Evolutionary conservation across 352 stramenopile genomes (phyloP), one percentile per base, ranked within the genome.

Genomic region (Pelagophyceae sp.): DNA sequence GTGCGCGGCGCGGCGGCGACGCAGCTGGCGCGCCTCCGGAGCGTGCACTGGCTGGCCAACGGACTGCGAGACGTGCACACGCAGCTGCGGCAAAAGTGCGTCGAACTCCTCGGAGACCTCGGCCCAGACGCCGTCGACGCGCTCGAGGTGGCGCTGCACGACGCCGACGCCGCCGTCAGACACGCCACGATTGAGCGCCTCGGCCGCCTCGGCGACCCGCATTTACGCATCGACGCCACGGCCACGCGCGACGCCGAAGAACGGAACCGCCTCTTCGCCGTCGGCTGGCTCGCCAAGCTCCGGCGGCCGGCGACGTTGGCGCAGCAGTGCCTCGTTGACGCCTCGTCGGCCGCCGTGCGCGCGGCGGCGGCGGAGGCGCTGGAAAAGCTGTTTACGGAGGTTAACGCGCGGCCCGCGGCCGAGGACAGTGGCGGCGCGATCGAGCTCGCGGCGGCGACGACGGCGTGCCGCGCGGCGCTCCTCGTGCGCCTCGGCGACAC

Each of bases 131-230:
- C 61, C 61, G 29, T 37, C 61, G 29, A n/a, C 3, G 6, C 27
- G 61, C 61, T 71, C 61, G 61, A 38, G 61, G 5, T 1, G 29
- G 61, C 61, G 5, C 67, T 74, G 15, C 35, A 2, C 11, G 31
- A 19, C 67, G 67, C 27, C 35, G 67, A 54, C 35, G 67, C 25
- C 15, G 67, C 67, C 31, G 64, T 72, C 6, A 19, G 64, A 15
- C 64, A 32, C 32, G 11, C 32, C 6, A 32, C 64, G 19, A 38
- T 50, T 25, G 67, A 74, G 20, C 19, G 35, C 35, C 67, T 74
- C 33, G 67, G 67, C 33, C 1, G 15, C 15, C 67, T 74, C 67
- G 67, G 38, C 15, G 67, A 74, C 38, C 67, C 67, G 67, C 33
- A 5, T 5, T 2, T 23, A 0, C 35, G 35, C 17, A 3, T 74